Evolutionary conservation across 768 basidiomycete species (phyloP), one percentile per base, ranked within the genome.

Genomic region (Rubroboletus satanas): DNA sequence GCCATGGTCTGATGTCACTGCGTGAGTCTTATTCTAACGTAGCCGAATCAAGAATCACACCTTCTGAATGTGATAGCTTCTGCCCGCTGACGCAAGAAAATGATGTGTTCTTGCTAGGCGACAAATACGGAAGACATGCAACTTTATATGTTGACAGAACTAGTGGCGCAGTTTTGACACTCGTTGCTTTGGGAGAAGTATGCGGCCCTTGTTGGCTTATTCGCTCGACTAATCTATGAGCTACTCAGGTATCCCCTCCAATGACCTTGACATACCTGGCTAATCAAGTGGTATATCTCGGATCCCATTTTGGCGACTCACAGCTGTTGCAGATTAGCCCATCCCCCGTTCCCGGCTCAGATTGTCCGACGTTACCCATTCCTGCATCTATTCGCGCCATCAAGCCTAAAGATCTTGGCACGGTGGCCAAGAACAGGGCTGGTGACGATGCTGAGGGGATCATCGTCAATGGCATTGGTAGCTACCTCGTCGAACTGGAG

Each of bases 271-370:
- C 87, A 1, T 87, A 92, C 61, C 76, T 97, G 12, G 77, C 83
- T 6, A 78, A 82, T 45, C 85, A 90, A 66, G 71, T 80, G 9
- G 58, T 93, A 8, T 96, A 85, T 63, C 74, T 93, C 21, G 90
- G 92, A 17, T 94, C 93, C 7, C 88, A 92, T 60, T 74, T 80
- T 15, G 91, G 90, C 17, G 85, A 94, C 66, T 88, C 91, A 1
- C 89, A 93, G 59, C 71, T 95, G 10, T 62, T 94, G 2, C 77
- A 79, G 48, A 79, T 96, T 51, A 79, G 69, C 32, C 49, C 70
- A 0, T 58, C 73, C 9, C 79, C 85, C 0, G 57, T 74, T n/a
- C 74, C 77, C 8, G 66, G 70, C 12, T 58, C 72, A 10, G 71
- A 74, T 15, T 49, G 62, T 4, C 76, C 77, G 1, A 82, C 82